Base-by-base conservation (phyloP, 441 rosid genomes). In the Adansonia madagascariensis region DNA sequence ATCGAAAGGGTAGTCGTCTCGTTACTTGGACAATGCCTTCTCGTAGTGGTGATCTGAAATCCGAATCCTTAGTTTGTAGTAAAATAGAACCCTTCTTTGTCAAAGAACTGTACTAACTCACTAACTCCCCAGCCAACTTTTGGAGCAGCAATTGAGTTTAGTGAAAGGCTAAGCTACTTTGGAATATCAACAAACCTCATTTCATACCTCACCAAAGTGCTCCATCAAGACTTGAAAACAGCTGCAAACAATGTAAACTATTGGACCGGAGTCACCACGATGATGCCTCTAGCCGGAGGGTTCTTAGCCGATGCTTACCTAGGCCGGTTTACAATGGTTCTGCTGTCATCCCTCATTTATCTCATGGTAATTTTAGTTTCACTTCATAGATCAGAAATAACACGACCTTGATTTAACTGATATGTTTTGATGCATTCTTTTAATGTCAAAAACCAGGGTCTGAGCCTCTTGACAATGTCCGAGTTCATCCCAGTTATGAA, bases 101-200 rank as follows among this genome's bases (percentile, higher is more conserved):
- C 24, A n/a, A 50, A 24, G 18, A 56, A 22, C n/a, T 46, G 41
- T 35, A 35, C 4, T 35, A 2, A 35, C 2, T 35, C 49, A 46
- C n/a, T 62, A 24, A 60, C 43, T 15, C 6, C 35, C 55, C 64
- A 27, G 11, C 24, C 14, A 43, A 20, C 12, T 50, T 74, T 47
- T 74, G 72, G 41, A 59, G 77, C 79, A 85, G 85, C 78, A 3
- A 81, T 83, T 31, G 86, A 79, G 74, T 83, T 85, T 66, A 81
- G 86, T 41, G 86, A 83, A 82, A 81, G 86, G 80, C 69, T 85
- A 17, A 78, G 78, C 75, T 81, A 53, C 76, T 85, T 85, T 56
- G 86, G 86, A 18, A 67, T 85, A 52, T 74, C 81, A 1, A 11
- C 85, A 1, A 83, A 80, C n/a, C 78, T 83, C 61, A 83, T 85